Evolutionary conservation across 306 rosid genomes (phyloP), one percentile per base, ranked within the genome.

Genomic region (Corylus avellana): DNA sequence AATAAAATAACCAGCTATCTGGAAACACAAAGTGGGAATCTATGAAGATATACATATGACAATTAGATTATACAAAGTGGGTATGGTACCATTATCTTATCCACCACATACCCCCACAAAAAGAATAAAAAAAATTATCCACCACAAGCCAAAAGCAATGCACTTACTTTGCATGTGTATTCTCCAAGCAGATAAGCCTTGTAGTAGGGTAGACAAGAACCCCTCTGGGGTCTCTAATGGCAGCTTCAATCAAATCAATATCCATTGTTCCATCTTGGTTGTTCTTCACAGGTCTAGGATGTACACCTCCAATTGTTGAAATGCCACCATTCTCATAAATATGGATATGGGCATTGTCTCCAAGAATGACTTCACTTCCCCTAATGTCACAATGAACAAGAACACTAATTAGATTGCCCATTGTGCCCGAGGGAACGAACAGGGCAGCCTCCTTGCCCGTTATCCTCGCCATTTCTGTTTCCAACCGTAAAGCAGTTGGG

Each of bases 331-430:
- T 94, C 89, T 94, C 98, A 68, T 73, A 87, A 25, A 94, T 84
- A 78, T 87, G 86, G 69, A 94, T 92, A 77, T 92, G 97, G 68
- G 90, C 88, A 86, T 79, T 92, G 80, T 92, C 76, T 13, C 98
- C 98, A 25, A 94, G 95, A 81, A 94, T 89, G 20, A 94, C 97
- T 82, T 94, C 98, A 79, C 97, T 92, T 42, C 98, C 98, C 86
- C 98, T 86, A 22, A 88, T 50, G 54, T 94, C 97, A 77, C 98
- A 94, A 72, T 92, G 98, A 3, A 83, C 89, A 72, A 95, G 97
- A 59, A 95, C 97, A 76, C 92, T 84, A 10, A 95, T 88, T 53
- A 95, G 98, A 81, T 95, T 95, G 20, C 97, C 97, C 98, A 95
- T 95, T 0, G 98, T 95, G 25, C 98, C 98, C 6, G 98, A 95